Percentiles rank a stretch among this genome's conserved stretches.
Evolutionary conservation across 176 grass and related monocot species (phyloP).

Genomic region (Rhynchospora breviuscula): DNA sequence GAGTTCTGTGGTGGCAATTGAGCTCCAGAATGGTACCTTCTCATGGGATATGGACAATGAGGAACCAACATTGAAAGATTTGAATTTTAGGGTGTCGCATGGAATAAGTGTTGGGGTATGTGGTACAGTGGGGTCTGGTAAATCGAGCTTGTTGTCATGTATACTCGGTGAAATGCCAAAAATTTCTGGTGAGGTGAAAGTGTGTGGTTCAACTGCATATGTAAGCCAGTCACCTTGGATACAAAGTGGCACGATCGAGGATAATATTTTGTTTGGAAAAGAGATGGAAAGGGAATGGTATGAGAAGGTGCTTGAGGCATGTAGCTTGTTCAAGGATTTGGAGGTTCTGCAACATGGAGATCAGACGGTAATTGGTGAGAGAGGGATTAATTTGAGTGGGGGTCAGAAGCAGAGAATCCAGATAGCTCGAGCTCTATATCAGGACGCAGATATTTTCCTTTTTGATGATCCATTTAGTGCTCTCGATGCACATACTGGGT

Average conservation of each 20-base stretch:
- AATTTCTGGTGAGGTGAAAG: slow-evolving; percentile 26
- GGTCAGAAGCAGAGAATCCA: slow-evolving; percentile 48
- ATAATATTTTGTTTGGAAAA: slow-evolving; percentile 38
- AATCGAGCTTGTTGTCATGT: slow-evolving; percentile 43
- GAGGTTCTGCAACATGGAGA: slow-evolving; percentile 42
- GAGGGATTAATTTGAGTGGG: slow-evolving; percentile 45
- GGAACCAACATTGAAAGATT: slow-evolving; percentile 18
- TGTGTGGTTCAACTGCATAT: slow-evolving; percentile 33
- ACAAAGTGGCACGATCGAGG: slow-evolving; percentile 43
- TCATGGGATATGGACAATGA: slow-evolving; percentile 33
- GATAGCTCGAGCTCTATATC: slow-evolving; percentile 43
- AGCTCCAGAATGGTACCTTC: slow-evolving; percentile 35
- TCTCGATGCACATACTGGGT: slow-evolving; percentile 44
- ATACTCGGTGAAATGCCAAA: slow-evolving; percentile 38
- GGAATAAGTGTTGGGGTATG: slow-evolving; percentile 39
- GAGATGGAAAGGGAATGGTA: slow-evolving; percentile 37
- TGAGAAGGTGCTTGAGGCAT: slow-evolving; percentile 36
- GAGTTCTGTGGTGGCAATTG: slow-evolving; percentile 31
- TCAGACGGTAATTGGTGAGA: slow-evolving; percentile 41
- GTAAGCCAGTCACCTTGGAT: slow-evolving; percentile 42
- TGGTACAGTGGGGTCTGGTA: slow-evolving; percentile 40
- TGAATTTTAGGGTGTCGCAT: slow-evolving; percentile 30
- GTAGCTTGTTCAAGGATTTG: slow-evolving; percentile 44
- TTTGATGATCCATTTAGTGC: slow-evolving; percentile 50
- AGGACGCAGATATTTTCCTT: slow-evolving; percentile 40